A percentile compares a stretch with the other conserved stretches of the same genome.
Conservation (phyloP, 176 grass and related monocot species). For the Tillandsia fasciculata region DNA sequence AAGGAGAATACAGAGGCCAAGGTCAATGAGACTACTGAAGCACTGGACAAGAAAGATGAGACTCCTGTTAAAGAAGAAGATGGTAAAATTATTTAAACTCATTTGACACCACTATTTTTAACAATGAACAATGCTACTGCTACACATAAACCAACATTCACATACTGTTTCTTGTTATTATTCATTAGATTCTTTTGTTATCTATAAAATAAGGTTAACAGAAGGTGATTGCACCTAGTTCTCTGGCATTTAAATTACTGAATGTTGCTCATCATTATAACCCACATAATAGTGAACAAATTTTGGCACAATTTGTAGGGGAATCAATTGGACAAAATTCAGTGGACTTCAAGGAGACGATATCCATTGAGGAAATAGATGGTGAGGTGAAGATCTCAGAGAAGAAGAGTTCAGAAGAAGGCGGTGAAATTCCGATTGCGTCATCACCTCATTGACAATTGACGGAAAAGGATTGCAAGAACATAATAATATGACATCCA, state of each 20-base stretch:
- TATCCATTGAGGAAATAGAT: constrained; percentile 10
- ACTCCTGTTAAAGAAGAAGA: background rate
- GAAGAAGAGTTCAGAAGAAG: constrained; percentile 17
- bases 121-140: background rate
- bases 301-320: constrained; percentile 21
- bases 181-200: no score
- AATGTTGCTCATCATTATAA: constrained; percentile 16
- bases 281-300: background rate
- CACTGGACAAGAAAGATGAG: background rate
- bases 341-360: constrained; percentile 19
- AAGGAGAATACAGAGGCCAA: background rate
- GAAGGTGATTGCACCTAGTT: constrained; percentile 9
- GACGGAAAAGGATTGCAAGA: background rate
- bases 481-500: background rate
- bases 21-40: background rate
- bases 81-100: constrained; percentile 5
- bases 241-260: constrained; percentile 5
- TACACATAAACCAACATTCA: background rate
- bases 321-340: constrained; percentile 28
- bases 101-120: background rate
- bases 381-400: constrained; percentile 1
- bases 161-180: background rate
- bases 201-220: background rate
- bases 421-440: background rate
- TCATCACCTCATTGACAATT: background rate